A percentile compares a stretch with the other conserved stretches of the same genome.
These are phyloP conservation scores for Epipyxis sp. DNA, from an alignment of 108 stramenopile genomes.

Conservation along the genomic window DNA sequence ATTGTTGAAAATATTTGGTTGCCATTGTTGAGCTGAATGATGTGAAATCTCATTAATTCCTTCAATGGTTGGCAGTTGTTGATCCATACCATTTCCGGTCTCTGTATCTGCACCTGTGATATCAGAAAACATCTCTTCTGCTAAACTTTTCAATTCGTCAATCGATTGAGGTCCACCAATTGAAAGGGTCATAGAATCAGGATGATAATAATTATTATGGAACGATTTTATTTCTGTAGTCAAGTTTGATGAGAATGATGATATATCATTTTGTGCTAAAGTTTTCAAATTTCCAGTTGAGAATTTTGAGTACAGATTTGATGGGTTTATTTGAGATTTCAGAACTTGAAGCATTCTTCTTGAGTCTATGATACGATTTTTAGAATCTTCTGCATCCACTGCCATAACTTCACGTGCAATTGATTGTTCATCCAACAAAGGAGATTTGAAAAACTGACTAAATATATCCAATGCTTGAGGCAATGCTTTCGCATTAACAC, in stretches of 20 bases:
- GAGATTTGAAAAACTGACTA: slow-evolving; percentile 11
- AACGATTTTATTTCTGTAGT: background rate
- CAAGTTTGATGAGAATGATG: background rate
- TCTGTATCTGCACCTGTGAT: background rate
- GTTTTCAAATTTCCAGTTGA: slow-evolving; percentile 27
- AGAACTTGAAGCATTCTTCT: slow-evolving; percentile 2
- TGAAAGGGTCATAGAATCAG: background rate
- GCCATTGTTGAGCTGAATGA: background rate
- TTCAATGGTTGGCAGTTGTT: background rate
- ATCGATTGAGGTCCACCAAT: slow-evolving; percentile 25
- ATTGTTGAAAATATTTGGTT: background rate
- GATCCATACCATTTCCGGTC: background rate
- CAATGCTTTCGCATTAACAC: slow-evolving; percentile 12
- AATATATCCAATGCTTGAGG: slow-evolving; percentile 23
- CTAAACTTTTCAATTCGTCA: slow-evolving; percentile 13
- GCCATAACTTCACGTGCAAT: slow-evolving; percentile 13
- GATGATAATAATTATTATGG: background rate
- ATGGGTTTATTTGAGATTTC: background rate
- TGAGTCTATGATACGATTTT: slow-evolving; percentile 12
- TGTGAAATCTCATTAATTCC: background rate
- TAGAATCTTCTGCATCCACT: slow-evolving; percentile 27
- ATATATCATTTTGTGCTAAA: background rate
- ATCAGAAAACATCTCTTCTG: background rate
- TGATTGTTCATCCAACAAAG: background rate
- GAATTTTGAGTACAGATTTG: background rate